Conservation (phyloP, 2,329 filamentous ascomycete species). For the Cyphellophora europaea region DNA sequence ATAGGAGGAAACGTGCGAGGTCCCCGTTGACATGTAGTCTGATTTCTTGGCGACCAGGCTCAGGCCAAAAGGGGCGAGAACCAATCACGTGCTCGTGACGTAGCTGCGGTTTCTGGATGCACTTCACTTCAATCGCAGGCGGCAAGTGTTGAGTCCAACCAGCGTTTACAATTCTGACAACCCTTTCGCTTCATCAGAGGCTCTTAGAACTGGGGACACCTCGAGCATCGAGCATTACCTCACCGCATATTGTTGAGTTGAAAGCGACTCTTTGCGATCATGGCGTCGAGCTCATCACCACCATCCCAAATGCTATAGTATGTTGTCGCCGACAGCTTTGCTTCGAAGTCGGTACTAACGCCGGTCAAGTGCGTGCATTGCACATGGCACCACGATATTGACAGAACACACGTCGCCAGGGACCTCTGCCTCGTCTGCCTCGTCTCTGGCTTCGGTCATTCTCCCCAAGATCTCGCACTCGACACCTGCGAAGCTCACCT, state of each 20-base stretch:
- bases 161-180: no score
- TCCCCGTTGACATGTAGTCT: no score
- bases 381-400: conserved; percentile 86
- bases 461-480: conserved; percentile 87
- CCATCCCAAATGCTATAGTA: conserved; percentile 67
- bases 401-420: conserved; percentile 84
- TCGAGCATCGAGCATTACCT: no score
- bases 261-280: no score
- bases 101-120: conserved; percentile 77
- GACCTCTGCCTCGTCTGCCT: conserved; percentile 72
- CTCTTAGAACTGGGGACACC: no score
- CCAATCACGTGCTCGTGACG: conserved; percentile 82
- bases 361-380: conserved; percentile 70
- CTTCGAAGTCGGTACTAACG: conserved; percentile 1
- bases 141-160: no score
- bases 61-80: no score
- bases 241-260: no score
- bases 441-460: conserved; percentile 82
- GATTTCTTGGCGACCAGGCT: no score
- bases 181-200: no score
- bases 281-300: conserved; percentile 62
- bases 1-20: no score
- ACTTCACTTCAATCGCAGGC: conserved; percentile 84
- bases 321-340: conserved; percentile 22
- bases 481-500: conserved; percentile 78